Evolutionary conservation across 1,139 yeast species (phyloP), one percentile per base, ranked within the genome.

Genomic region (Geotrichum restrictum): DNA sequence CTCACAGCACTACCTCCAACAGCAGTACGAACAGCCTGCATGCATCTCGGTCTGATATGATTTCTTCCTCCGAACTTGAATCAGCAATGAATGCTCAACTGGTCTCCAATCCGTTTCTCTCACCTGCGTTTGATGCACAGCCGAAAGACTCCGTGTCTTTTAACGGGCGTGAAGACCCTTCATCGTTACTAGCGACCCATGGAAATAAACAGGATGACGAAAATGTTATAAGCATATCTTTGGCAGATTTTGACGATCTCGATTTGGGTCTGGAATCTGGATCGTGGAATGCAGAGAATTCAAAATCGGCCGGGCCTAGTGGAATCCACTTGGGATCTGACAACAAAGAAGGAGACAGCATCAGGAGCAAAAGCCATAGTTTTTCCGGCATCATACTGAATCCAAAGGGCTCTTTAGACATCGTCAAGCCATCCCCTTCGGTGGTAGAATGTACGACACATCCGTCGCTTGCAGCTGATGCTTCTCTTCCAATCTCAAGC

Each of bases 401-500:
- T 5, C 8, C 29, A 5, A 24, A 8, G 8, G 29, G 29, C 29
- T 24, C 29, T 8, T 5, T 24, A 24, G 29, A 24, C 29, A 24
- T 5, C 29, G 7, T 8, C 5, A 24, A 5, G 29, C 29, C 29
- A 24, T 8, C 29, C 29, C 8, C 29, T 24, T 5, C 8, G 8
- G 7, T 8, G 29, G 8, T 24, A 24, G 29, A 24, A 5, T 8
- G 29, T n/a, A n/a, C n/a, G 29, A 5, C 29, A 5, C 29, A 24
- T 5, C 8, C 29, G 7, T 24, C 29, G 7, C 29, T 24, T 24
- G 8, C 8, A 8, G 29, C 29, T 24, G 8, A 24, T 5, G 8
- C 29, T 24, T 24, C 29, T 24, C 29, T 24, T 24, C 29, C 7
- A 24, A 24, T 24, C 93, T 93, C 85, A 98, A 91, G 83, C 97